A percentile compares a stretch with the other conserved stretches of the same genome.
These are phyloP conservation scores for Leptomonas seymouri DNA, from an alignment of 208 protist species.

Conservation along the genomic window DNA sequence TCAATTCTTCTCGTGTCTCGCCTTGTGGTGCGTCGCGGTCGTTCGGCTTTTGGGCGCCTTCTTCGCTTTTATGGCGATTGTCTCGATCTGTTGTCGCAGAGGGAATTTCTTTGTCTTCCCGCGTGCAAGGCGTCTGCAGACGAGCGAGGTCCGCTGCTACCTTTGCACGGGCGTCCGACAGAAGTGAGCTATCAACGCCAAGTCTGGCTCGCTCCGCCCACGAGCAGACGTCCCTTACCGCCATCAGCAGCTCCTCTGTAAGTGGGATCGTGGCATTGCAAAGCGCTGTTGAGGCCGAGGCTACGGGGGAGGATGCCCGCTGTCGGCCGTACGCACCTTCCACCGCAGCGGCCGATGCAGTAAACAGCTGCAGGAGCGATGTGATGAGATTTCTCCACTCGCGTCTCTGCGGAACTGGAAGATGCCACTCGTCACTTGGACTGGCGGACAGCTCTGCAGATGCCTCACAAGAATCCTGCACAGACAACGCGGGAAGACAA, in stretches of 20 bases:
- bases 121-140: neutral
- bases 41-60: too few species aligned
- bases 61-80: too few species aligned
- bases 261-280: too few species aligned
- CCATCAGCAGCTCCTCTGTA: neutral
- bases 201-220: neutral
- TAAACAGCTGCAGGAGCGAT: neutral
- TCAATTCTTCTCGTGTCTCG: too few species aligned
- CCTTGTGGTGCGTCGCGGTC: too few species aligned
- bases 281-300: too few species aligned
- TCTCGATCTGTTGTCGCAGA: too few species aligned
- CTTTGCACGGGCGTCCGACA: neutral
- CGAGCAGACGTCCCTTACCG: neutral
- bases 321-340: neutral
- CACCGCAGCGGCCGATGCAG: too few species aligned
- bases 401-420: neutral
- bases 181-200: neutral
- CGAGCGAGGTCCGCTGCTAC: neutral
- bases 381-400: slow-evolving; percentile 5
- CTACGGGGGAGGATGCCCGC: too few species aligned
- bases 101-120: too few species aligned
- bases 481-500: neutral
- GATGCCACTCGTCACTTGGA: neutral
- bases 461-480: neutral
- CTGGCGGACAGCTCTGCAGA: neutral